Conservation (phyloP, 225 moss, liverwort and hornwort genomes). For the Asterella californica region DNA sequence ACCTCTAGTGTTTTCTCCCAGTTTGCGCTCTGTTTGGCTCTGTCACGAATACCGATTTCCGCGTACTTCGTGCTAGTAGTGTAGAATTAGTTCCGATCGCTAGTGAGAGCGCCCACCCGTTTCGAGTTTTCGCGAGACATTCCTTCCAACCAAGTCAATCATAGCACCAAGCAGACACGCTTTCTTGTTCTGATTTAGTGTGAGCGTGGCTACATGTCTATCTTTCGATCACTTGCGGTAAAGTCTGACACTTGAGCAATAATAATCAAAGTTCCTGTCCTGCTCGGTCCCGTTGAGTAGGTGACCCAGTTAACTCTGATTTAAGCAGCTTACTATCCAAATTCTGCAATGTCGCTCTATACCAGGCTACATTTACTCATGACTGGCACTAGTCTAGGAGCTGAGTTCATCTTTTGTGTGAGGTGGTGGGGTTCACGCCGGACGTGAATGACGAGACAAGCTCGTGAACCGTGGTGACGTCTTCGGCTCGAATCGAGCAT, state of each 20-base stretch:
- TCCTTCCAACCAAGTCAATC: neutral
- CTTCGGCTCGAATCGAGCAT: neutral
- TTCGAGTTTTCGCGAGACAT: neutral
- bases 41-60: neutral
- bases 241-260: slow-evolving; percentile 6
- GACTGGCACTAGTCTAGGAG: neutral
- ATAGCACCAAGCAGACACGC: neutral
- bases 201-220: slow-evolving; percentile 13
- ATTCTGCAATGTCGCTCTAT: neutral
- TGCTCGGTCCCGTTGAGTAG: neutral
- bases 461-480: neutral
- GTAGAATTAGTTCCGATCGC: neutral
- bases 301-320: neutral
- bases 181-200: slow-evolving; percentile 14
- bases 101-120: neutral
- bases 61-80: neutral
- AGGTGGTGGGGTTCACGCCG: neutral
- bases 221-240: slow-evolving; percentile 21
- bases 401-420: neutral
- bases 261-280: neutral
- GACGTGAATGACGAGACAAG: neutral
- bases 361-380: neutral
- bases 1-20: neutral
- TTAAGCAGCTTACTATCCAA: neutral
- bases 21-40: neutral